These are phyloP conservation scores for Aspergillus olivimuriae DNA, from an alignment of 495 filamentous ascomycete genomes.

Conservation along the genomic window DNA sequence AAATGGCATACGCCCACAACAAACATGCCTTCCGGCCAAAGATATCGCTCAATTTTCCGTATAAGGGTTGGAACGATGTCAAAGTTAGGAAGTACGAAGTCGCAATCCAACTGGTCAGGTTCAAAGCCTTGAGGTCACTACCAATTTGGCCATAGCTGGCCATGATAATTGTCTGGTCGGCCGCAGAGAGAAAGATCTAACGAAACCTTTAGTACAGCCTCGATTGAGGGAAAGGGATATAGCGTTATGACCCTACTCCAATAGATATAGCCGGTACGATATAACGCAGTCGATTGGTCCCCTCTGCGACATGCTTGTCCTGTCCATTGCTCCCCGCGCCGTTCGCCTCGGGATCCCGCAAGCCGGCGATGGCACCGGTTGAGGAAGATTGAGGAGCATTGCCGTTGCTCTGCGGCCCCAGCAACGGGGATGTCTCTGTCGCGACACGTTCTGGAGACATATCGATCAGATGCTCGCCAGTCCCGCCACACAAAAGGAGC, in stretches of 20 bases:
- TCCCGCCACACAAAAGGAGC: slow-evolving; percentile 3
- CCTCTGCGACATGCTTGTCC: slow-evolving; percentile 25
- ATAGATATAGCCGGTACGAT: slow-evolving; percentile 47
- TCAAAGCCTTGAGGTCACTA: slow-evolving; percentile 70
- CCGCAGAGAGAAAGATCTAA: slow-evolving; percentile 62
- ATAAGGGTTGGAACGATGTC: slow-evolving; percentile 73
- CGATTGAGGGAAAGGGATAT: not conserved
- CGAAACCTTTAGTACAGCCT: slow-evolving; percentile 1
- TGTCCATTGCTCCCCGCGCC: slow-evolving; percentile 11
- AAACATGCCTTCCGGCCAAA: slow-evolving; percentile 75
- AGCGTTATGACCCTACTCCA: slow-evolving; percentile 37
- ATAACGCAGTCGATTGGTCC: slow-evolving; percentile 32
- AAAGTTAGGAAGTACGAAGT: slow-evolving; percentile 71
- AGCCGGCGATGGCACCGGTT: slow-evolving; percentile 20
- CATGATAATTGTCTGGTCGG: slow-evolving; percentile 80
- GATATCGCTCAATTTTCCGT: slow-evolving; percentile 74
- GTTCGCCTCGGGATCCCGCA: slow-evolving; percentile 18
- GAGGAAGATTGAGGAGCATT: slow-evolving; percentile 14
- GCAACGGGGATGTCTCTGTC: slow-evolving; percentile 39
- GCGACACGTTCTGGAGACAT: slow-evolving; percentile 24
- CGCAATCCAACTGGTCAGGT: slow-evolving; percentile 78
- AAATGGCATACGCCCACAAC: slow-evolving; percentile 66
- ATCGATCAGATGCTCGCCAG: slow-evolving; percentile 3
- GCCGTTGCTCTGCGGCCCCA: slow-evolving; percentile 24
- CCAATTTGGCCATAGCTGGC: slow-evolving; percentile 76